A percentile compares a stretch with the other conserved stretches of the same genome.
Evolutionary conservation across 768 basidiomycete species (phyloP).

Genomic region (Psilocybe tampanensis): DNA sequence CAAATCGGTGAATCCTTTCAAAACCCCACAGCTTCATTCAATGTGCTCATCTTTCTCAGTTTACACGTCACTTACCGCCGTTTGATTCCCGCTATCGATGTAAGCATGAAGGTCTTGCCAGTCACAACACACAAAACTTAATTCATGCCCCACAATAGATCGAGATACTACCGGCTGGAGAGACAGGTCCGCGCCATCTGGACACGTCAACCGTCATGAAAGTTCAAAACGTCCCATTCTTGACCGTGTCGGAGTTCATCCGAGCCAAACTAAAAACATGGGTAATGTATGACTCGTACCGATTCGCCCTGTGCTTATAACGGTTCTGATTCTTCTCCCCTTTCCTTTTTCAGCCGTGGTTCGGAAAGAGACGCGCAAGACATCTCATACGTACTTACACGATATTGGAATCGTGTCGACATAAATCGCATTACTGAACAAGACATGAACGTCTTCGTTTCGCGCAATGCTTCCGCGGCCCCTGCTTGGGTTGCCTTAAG

Average conservation of each 20-base stretch:
- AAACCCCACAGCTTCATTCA: conserved; percentile 3
- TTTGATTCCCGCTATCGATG: conserved; percentile 78
- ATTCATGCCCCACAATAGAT: conserved; percentile 47
- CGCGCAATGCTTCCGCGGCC: conserved; percentile 57
- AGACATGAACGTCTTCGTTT: conserved; percentile 81
- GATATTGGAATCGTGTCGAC: conserved; percentile 82
- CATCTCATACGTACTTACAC: conserved; percentile 68
- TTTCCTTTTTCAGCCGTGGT: conserved; percentile 52
- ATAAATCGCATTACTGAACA: conserved; percentile 85
- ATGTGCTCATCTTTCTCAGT: conserved; percentile 35
- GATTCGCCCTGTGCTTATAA: conserved; percentile 11
- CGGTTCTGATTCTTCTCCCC: conserved; percentile 16
- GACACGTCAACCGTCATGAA: conserved; percentile 69
- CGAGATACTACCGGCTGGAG: conserved; percentile 82
- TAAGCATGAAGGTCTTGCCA: conserved; percentile 33
- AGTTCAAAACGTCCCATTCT: conserved; percentile 74
- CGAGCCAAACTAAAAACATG: conserved; percentile 84
- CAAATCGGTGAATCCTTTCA: conserved; percentile 60
- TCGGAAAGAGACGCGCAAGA: conserved; percentile 77
- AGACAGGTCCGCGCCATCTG: conserved; percentile 76
- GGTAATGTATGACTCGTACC: conserved; percentile 61
- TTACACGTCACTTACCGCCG: conserved; percentile 77
- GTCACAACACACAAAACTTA: conserved; percentile 9
- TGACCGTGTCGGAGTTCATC: conserved; percentile 85
- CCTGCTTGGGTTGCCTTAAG: conserved; percentile 77